These are phyloP conservation scores for Fusarium coicis DNA, from an alignment of 2,329 filamentous ascomycete species.

Conservation along the genomic window DNA sequence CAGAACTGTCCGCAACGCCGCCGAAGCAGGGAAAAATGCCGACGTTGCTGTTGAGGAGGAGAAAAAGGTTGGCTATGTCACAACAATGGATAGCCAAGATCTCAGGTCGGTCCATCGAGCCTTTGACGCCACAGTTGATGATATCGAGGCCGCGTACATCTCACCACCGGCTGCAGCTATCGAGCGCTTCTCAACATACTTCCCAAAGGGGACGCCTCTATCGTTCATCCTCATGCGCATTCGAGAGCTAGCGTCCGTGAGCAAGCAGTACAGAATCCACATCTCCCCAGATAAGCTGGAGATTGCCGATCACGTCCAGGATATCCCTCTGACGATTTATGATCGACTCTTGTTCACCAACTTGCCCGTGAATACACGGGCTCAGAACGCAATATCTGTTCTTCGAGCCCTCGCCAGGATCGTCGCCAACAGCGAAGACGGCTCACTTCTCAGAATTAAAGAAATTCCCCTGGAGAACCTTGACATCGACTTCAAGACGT, in stretches of 20 bases:
- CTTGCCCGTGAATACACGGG: slow-evolving; percentile 71
- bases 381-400: slow-evolving; percentile 58
- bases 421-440: slow-evolving; percentile 74
- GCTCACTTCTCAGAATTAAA: slow-evolving; percentile 76
- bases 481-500: slow-evolving; percentile 66
- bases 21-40: not conserved
- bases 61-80: slow-evolving; percentile 77
- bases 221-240: slow-evolving; percentile 84
- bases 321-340: slow-evolving; percentile 72
- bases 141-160: slow-evolving; percentile 77
- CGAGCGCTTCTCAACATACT: slow-evolving; percentile 82
- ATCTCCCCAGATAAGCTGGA: slow-evolving; percentile 68
- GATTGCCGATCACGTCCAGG: slow-evolving; percentile 80
- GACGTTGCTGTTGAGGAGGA: slow-evolving; percentile 28
- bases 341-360: slow-evolving; percentile 82
- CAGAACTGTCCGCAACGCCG: slow-evolving; percentile 65
- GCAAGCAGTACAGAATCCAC: slow-evolving; percentile 74
- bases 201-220: slow-evolving; percentile 83
- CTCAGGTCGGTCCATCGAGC: slow-evolving; percentile 69
- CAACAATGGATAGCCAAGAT: slow-evolving; percentile 79
- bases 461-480: slow-evolving; percentile 79
- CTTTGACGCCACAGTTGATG: slow-evolving; percentile 71
- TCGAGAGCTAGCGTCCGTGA: slow-evolving; percentile 72
- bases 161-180: slow-evolving; percentile 77
- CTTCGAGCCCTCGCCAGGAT: slow-evolving; percentile 74